Conservation (phyloP, 139 green algal genomes). For the Trebouxia sp. region DNA sequence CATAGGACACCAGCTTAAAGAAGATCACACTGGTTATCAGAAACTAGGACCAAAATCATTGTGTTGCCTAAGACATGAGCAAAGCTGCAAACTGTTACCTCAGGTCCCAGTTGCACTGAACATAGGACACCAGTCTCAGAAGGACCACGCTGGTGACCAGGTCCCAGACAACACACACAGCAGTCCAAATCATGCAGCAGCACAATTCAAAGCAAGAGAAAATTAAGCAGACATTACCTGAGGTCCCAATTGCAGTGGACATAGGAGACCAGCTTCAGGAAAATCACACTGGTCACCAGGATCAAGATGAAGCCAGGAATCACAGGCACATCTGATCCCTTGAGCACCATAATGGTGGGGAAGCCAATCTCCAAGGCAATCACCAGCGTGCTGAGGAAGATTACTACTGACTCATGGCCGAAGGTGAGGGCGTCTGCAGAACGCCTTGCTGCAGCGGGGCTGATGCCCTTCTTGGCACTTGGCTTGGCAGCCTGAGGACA, state of each 20-base stretch:
- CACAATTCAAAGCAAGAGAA: no score
- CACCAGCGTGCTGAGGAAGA: conserved; percentile 50
- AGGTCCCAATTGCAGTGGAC: conserved; percentile 77
- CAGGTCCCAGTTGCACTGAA: conserved; percentile 80
- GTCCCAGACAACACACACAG: no score
- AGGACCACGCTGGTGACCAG: no score
- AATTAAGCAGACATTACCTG: conserved; percentile 38
- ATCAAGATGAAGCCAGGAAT: conserved; percentile 51
- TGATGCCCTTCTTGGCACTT: conserved; percentile 31
- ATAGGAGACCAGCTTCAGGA: conserved; percentile 83
- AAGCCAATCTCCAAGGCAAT: conserved; percentile 46
- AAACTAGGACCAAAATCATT: no score
- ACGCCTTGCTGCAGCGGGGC: neutral
- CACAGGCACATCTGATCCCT: conserved; percentile 49
- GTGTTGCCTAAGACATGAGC: no score
- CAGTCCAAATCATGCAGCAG: no score
- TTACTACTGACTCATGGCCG: conserved; percentile 53
- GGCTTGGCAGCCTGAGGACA: no score
- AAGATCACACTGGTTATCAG: no score
- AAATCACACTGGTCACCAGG: conserved; percentile 52
- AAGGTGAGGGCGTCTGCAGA: neutral
- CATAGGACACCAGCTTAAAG: no score
- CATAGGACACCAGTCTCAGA: conserved; percentile 75
- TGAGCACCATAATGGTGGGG: no score
- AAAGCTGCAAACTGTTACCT: no score